Evolutionary conservation across 2,329 filamentous ascomycete genomes (phyloP).

Genomic region (Tolypocladium cylindrosporum): DNA sequence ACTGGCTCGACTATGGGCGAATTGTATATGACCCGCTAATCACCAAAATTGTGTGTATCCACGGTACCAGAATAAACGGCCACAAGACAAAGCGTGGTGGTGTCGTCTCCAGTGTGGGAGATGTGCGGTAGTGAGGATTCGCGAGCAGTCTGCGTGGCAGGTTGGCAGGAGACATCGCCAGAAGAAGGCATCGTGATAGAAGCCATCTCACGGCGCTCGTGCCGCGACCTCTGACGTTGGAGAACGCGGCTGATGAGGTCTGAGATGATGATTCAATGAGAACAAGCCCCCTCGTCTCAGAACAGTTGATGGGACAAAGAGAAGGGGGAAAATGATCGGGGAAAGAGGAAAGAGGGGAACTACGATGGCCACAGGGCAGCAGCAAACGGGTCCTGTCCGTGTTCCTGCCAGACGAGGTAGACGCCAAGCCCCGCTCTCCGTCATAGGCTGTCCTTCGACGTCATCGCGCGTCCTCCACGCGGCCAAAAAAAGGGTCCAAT

Average conservation of each 20-base stretch:
- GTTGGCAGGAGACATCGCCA: neutral
- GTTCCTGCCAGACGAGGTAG: neutral
- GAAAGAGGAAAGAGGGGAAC: too few relatives aligned
- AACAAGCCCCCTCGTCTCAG: too few relatives aligned
- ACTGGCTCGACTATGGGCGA: neutral
- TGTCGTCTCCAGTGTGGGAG: neutral
- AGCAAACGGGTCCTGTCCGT: neutral
- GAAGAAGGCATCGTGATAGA: neutral
- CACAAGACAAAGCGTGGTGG: neutral
- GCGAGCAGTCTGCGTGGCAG: neutral
- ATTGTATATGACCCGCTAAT: neutral
- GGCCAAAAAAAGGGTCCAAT: neutral
- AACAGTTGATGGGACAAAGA: too few relatives aligned
- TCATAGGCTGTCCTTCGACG: neutral
- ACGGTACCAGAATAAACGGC: neutral
- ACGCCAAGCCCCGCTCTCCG: neutral
- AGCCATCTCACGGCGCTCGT: neutral
- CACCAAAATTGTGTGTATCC: neutral
- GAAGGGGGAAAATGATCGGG: neutral
- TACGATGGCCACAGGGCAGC: neutral
- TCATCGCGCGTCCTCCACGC: neutral
- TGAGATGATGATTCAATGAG: neutral
- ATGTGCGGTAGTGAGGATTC: neutral
- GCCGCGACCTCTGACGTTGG: neutral
- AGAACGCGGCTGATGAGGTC: neutral